Conservation (phyloP, 495 filamentous ascomycete genomes). For the Hapsidospora chrysogenum region DNA sequence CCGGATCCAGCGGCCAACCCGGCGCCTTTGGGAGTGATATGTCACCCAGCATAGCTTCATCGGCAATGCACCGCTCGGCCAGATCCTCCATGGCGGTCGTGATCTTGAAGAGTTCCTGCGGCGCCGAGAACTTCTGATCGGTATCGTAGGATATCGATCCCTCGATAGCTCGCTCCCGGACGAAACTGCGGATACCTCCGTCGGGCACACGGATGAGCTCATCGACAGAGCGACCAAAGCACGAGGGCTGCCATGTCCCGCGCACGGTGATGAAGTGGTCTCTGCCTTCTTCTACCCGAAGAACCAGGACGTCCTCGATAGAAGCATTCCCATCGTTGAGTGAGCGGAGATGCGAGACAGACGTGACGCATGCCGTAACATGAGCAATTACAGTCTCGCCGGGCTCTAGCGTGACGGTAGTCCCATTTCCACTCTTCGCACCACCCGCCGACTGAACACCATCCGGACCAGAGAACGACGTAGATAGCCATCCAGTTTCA, state of each 20-base stretch:
- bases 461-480: slow-evolving; percentile 37
- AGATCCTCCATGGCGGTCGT: slow-evolving; percentile 69
- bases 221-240: slow-evolving; percentile 67
- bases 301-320: slow-evolving; percentile 74
- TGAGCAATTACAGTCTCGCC: slow-evolving; percentile 64
- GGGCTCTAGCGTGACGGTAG: slow-evolving; percentile 50
- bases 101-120: slow-evolving; percentile 72
- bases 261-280: slow-evolving; percentile 82
- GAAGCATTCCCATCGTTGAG: slow-evolving; percentile 51
- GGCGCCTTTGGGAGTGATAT: slow-evolving; percentile 37
- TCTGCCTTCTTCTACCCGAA: slow-evolving; percentile 70
- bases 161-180: slow-evolving; percentile 9
- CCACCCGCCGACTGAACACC: too few relatives aligned
- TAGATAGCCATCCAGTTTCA: slow-evolving; percentile 40
- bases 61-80: slow-evolving; percentile 57
- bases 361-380: slow-evolving; percentile 44
- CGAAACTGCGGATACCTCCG: slow-evolving; percentile 42
- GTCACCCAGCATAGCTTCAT: slow-evolving; percentile 63
- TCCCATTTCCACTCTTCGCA: too few relatives aligned
- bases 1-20: slow-evolving; percentile 63
- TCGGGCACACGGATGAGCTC: slow-evolving; percentile 76
- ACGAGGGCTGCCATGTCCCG: slow-evolving; percentile 64
- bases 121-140: slow-evolving; percentile 32
- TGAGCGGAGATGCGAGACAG: slow-evolving; percentile 41
- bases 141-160: slow-evolving; percentile 27